Base-by-base conservation (phyloP, 148 eudicot genomes). In the Selenicereus undatus region DNA sequence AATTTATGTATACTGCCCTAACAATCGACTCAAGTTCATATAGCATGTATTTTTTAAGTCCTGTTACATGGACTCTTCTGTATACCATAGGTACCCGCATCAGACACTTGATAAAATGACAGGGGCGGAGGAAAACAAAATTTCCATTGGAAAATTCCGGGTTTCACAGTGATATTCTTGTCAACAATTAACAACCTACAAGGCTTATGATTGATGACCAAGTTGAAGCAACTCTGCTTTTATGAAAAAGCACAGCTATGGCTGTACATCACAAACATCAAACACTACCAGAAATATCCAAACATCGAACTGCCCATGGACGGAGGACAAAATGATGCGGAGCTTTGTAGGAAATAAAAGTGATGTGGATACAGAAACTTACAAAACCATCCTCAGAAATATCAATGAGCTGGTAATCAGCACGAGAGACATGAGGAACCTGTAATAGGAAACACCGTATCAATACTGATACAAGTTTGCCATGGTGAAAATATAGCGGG, bases 361-460 rank as follows among this genome's bases (percentile, higher is more conserved):
- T 24, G 12, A 66, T 66, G 27, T 6, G 17, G 14, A 66, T 14
- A 66, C 10, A 27, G 36, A 29, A 42, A 76, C 79, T 76, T 89
- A 93, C 97, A 86, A 91, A 93, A 69, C 90, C 95, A 87, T 93
- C 97, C 87, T 93, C 97, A 76, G 97, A 89, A 45, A 93, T 91
- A 69, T 93, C 97, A 83, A 93, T 90, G 50, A 93, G 93, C 86
- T 93, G 97, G 84, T 93, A 91, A 60, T 93, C 97, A 75, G 86
- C 86, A 87, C 97, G 97, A 62, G 64, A 84, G 68, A 93, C 97
- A 89, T 93, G 94, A 65, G 97, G 97, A 79, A 91, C 93, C 97
- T 93, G 87, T 79, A 82, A 69, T 76, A 26, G 43, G 71, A 58
- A 8, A 71, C 18, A 26, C 39, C 26, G 45, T 24, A 71, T 21